These are phyloP conservation scores for Aspergillus heteromorphus DNA, from an alignment of 495 filamentous ascomycete genomes.

Conservation along the genomic window DNA sequence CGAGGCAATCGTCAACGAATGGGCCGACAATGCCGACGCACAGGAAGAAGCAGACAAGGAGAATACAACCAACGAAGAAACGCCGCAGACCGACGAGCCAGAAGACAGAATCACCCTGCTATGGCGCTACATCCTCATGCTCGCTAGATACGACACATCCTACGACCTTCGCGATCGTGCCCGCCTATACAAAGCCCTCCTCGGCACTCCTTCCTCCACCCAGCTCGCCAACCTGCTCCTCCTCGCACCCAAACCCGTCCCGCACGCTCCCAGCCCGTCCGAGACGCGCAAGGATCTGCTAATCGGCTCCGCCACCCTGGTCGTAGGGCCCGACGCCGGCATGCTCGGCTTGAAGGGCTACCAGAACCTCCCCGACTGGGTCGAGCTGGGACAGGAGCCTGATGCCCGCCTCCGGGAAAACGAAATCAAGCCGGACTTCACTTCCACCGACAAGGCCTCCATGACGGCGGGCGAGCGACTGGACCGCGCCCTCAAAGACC, in stretches of 20 bases:
- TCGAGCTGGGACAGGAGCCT: constrained; percentile 73
- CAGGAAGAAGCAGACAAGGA: constrained; percentile 31
- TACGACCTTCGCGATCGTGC: constrained; percentile 92
- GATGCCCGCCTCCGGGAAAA: constrained; percentile 63
- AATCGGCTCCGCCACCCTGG: constrained; percentile 78
- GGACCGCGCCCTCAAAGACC: constrained; percentile 49
- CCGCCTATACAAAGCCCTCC: constrained; percentile 77
- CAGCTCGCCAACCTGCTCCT: constrained; percentile 87
- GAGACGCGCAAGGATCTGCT: constrained; percentile 69
- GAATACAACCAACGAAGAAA: constrained; percentile 23
- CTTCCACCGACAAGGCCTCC: constrained; percentile 17
- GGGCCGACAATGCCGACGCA: constrained; percentile 36
- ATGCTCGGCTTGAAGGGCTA: constrained; percentile 70
- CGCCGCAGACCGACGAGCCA: constrained; percentile 15
- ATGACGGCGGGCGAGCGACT: constrained; percentile 61
- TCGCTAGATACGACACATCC: constrained; percentile 86
- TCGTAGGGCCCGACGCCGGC: constrained; percentile 70
- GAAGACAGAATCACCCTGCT: constrained; percentile 64
- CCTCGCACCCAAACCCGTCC: constrained; percentile 89
- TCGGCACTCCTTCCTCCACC: constrained; percentile 65
- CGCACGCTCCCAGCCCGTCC: constrained; percentile 77
- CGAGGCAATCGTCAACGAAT: constrained; percentile 33
- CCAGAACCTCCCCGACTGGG: constrained; percentile 76
- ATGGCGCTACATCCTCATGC: constrained; percentile 77
- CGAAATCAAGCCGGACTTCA: constrained; percentile 24